A percentile compares a stretch with the other conserved stretches of the same genome.
phyloP scores from a whole-genome alignment of 1,284 basidiomycete species.

The Puccinia horiana region DNA sequence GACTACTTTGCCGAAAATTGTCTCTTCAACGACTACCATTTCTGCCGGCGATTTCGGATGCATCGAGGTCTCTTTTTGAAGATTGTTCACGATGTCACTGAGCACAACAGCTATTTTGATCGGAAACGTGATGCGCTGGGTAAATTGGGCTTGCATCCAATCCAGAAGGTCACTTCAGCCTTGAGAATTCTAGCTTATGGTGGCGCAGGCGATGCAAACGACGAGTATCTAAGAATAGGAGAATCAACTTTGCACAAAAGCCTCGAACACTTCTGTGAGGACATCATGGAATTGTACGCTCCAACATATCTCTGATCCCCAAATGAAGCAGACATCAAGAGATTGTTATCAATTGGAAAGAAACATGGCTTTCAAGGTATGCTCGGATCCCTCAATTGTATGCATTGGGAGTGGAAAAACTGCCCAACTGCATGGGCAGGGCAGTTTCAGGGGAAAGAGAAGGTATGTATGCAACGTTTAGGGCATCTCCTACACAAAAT shows the following conservation, averaged over 20 bases:
- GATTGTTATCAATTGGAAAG: not conserved
- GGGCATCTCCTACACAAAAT: too few species aligned
- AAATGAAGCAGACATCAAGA: too few species aligned
- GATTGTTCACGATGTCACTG: not conserved
- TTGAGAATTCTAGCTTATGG: not conserved
- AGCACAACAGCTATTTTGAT: not conserved
- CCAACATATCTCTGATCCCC: not conserved
- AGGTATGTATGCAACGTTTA: too few species aligned
- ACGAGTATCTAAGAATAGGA: conserved; percentile 4
- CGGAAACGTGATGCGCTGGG: not conserved
- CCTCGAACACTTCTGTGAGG: too few species aligned
- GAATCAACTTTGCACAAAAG: too few species aligned
- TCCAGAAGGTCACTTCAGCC: too few species aligned
- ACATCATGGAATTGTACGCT: too few species aligned
- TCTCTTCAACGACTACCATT: not conserved
- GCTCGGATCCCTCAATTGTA: not conserved
- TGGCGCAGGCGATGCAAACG: not conserved
- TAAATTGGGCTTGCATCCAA: not conserved
- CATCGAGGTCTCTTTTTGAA: too few species aligned
- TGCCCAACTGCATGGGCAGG: too few species aligned
- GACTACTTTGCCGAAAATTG: too few species aligned
- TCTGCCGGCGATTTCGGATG: not conserved
- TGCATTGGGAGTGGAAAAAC: too few species aligned
- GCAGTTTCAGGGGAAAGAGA: too few species aligned
- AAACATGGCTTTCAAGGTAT: not conserved